phyloP scores from a whole-genome alignment of 208 protist genomes.

The Acanthamoeba quina region DNA sequence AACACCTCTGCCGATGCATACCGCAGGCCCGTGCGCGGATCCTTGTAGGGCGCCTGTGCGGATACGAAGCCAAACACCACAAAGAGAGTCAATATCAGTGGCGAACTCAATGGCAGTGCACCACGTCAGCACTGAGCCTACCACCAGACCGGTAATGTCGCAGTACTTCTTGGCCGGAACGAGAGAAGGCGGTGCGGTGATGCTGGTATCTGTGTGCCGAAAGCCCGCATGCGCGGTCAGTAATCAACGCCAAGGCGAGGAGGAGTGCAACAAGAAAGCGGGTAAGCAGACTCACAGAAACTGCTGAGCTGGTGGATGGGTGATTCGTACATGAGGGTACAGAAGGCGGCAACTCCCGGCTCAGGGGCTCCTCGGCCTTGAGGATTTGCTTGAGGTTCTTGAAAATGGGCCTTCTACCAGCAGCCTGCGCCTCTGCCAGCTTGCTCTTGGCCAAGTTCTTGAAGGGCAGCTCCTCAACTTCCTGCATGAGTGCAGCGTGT shows the following conservation, averaged over 20 bases:
- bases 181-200: slow-evolving; percentile 68
- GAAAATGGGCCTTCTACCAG: not conserved
- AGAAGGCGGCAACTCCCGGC: not conserved
- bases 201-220: slow-evolving; percentile 18
- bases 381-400: slow-evolving; percentile 75
- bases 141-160: slow-evolving; percentile 61
- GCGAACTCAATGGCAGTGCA: no score
- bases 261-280: not conserved
- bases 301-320: not conserved
- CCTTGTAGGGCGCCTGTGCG: slow-evolving; percentile 50
- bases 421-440: not conserved
- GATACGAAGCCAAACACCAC: not conserved
- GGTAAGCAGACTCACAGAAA: not conserved
- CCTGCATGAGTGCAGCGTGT: not conserved
- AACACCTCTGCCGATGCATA: slow-evolving; percentile 26
- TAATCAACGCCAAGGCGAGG: no score
- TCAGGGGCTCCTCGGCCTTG: slow-evolving; percentile 30
- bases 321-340: slow-evolving; percentile 28
- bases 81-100: not conserved
- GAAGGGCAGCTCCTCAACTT: slow-evolving; percentile 43
- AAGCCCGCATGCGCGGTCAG: not conserved
- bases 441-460: slow-evolving; percentile 70
- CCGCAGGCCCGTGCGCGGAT: slow-evolving; percentile 21
- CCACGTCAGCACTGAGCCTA: not conserved
- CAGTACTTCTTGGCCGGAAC: slow-evolving; percentile 74